A percentile compares a stretch with the other conserved stretches of the same genome.
Evolutionary conservation across 2,329 filamentous ascomycete species (phyloP).

Genomic region (Penicillium sp.): DNA sequence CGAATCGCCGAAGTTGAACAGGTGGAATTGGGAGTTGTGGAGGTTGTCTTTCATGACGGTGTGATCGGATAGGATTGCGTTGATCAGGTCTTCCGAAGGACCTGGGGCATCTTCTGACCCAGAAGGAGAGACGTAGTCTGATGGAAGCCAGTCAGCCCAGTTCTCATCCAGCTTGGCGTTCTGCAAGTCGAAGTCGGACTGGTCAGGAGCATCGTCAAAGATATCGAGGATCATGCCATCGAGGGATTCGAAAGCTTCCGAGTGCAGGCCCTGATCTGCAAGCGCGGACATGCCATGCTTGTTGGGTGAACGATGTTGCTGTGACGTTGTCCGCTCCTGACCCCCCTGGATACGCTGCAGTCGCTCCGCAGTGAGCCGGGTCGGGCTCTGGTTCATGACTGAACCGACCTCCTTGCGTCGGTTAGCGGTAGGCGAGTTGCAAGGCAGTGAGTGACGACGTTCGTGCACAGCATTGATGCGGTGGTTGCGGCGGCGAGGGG

Average conservation of each 20-base stretch:
- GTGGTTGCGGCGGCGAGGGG: slow-evolving; percentile 55
- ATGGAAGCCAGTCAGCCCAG: slow-evolving; percentile 41
- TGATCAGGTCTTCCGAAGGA: slow-evolving; percentile 34
- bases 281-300: slow-evolving; percentile 24
- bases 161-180: slow-evolving; percentile 24
- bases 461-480: slow-evolving; percentile 37
- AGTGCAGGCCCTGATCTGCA: slow-evolving; percentile 24
- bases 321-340: slow-evolving; percentile 22
- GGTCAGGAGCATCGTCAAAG: slow-evolving; percentile 33
- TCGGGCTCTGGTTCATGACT: slow-evolving; percentile 21
- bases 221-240: slow-evolving; percentile 41
- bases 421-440: slow-evolving; percentile 33
- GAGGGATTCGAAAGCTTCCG: slow-evolving; percentile 30
- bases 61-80: slow-evolving; percentile 36
- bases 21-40: slow-evolving; percentile 26
- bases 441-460: slow-evolving; percentile 39
- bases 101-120: slow-evolving; percentile 24
- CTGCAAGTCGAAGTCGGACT: slow-evolving; percentile 31
- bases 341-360: slow-evolving; percentile 35
- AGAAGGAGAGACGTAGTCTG: slow-evolving; percentile 34
- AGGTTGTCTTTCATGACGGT: slow-evolving; percentile 30
- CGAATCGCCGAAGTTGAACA: slow-evolving; percentile 31
- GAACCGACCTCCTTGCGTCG: slow-evolving; percentile 22
- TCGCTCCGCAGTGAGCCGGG: slow-evolving; percentile 33
- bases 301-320: slow-evolving; percentile 25